Percentiles rank a stretch among this genome's conserved stretches.
These are phyloP conservation scores for Podospora pseudocomata DNA, from an alignment of 495 filamentous ascomycete genomes.

Conservation along the genomic window DNA sequence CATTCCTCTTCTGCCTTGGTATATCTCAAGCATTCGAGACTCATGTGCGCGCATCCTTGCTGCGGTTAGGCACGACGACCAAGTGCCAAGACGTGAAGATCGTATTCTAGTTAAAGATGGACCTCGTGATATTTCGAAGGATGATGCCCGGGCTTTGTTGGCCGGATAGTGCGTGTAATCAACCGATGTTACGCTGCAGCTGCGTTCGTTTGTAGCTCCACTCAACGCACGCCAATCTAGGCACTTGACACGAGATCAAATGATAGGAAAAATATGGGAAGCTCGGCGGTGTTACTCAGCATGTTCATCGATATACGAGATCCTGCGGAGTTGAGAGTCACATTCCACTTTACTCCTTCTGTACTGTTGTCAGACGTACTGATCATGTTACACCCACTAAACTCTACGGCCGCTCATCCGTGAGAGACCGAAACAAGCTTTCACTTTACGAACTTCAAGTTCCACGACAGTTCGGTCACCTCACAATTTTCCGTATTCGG, in stretches of 20 bases:
- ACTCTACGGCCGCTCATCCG: neutral
- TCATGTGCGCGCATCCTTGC: neutral
- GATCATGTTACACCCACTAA: neutral
- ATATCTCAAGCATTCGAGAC: no score
- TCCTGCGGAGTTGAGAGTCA: neutral
- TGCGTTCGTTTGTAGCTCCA: neutral
- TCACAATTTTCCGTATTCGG: neutral
- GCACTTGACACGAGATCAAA: neutral
- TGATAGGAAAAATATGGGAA: neutral
- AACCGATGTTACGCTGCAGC: neutral
- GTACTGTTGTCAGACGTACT: neutral
- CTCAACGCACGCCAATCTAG: neutral
- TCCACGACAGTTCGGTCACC: neutral
- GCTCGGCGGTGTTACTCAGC: neutral
- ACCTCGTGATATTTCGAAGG: neutral
- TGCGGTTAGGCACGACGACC: neutral
- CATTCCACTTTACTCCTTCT: neutral
- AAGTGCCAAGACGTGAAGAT: neutral
- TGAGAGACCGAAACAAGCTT: neutral
- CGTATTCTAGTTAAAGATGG: neutral
- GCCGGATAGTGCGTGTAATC: neutral
- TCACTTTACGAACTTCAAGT: neutral
- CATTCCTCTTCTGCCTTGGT: no score
- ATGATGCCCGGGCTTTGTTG: neutral
- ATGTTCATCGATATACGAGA: neutral